Evolutionary conservation across 176 grass and related monocot species (phyloP), one percentile per base, ranked within the genome.

Genomic region (Rhynchospora pubera): DNA sequence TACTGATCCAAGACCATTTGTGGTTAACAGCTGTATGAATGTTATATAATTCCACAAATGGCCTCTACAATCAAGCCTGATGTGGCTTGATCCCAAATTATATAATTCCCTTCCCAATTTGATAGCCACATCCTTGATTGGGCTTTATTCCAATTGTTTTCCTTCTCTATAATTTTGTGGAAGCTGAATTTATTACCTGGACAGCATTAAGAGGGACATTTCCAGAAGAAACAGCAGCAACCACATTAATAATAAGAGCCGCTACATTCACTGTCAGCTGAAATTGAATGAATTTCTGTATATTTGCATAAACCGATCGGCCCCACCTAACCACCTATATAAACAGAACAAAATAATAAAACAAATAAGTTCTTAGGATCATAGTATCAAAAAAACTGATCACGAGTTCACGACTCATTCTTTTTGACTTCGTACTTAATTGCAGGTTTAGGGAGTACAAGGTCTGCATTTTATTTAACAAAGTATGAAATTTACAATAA

Each of bases 241-340:
- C 87, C 26, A 98, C 96, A 91, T 98, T 98, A 65, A 98, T 98
- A 43, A 98, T 65, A 84, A 98, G 96, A 78, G 96, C 96, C 30
- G 92, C 96, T 39, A 95, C 90, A 86, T 98, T 98, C 22, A 98
- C 96, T 69, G 96, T 98, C 64, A 98, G 89, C 78, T 98, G 96
- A 85, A 98, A 98, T 64, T 98, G 96, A 79, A 98, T 95, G 86
- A 98, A 98, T 80, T 98, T 98, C 76, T 98, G 96, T 67, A 98
- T 98, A 78, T 98, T 98, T 72, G 96, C 92, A 87, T 91, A 91
- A 72, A 98, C 91, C 70, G 96, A 95, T 77, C 96, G 92, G 39
- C 96, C 96, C 96, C 96, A 98, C 44, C 96, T 92, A 53, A 98
- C 89, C 84, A 98, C 96, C 96, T 98, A 85, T 46, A 81, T 68